Evolutionary conservation across 352 stramenopile genomes (phyloP).

Genomic region (Peronospora belbahrii): DNA sequence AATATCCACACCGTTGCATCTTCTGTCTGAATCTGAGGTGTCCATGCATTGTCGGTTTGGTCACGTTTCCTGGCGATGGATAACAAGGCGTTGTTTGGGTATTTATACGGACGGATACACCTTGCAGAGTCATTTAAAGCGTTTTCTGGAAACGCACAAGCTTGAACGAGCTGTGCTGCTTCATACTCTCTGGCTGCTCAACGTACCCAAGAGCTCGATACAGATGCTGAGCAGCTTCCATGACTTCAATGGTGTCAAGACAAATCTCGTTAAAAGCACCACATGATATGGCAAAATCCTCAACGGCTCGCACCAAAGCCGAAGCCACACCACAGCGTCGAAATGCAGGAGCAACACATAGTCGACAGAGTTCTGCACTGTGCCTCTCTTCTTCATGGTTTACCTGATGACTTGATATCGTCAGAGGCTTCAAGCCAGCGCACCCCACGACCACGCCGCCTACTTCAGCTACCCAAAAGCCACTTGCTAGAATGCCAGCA

Average conservation of each 20-base stretch:
- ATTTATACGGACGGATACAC: constrained; percentile 14
- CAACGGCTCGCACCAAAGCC: constrained; percentile 34
- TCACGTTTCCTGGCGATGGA: too few relatives aligned
- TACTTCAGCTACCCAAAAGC: constrained; percentile 61
- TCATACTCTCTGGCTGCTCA: constrained; percentile 26
- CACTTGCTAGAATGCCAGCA: constrained; percentile 5
- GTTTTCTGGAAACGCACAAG: constrained; percentile 48
- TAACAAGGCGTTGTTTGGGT: constrained; percentile 4
- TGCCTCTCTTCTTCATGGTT: background rate
- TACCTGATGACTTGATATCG: background rate
- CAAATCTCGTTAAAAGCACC: constrained; percentile 28
- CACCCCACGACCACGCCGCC: constrained; percentile 39
- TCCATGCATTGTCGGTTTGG: too few relatives aligned
- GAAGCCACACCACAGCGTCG: constrained; percentile 45
- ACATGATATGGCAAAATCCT: constrained; percentile 26
- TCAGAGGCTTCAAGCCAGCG: constrained; percentile 42
- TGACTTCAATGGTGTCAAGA: constrained; percentile 59
- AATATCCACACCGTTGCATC: too few relatives aligned
- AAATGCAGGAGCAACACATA: constrained; percentile 37
- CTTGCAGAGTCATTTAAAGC: constrained; percentile 8
- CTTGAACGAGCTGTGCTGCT: constrained; percentile 37
- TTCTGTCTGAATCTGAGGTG: too few relatives aligned
- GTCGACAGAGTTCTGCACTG: constrained; percentile 47
- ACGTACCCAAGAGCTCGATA: constrained; percentile 40
- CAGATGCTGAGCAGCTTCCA: constrained; percentile 46